These are phyloP conservation scores for Vitis hybrid DNA, from an alignment of 177 flowering plant species.

Conservation along the genomic window DNA sequence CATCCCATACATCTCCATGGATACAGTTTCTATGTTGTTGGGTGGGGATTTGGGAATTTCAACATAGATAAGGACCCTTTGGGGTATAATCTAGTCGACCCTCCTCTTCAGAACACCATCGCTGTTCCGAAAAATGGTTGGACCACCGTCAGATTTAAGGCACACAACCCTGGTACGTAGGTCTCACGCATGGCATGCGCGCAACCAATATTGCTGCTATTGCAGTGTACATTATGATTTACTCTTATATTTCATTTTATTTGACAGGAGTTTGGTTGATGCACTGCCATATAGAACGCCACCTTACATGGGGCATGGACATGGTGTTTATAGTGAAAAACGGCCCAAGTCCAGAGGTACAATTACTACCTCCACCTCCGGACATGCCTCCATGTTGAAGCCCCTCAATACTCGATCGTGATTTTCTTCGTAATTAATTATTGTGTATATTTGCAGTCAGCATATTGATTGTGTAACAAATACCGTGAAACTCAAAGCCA, in stretches of 20 bases:
- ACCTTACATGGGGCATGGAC: conserved; percentile 26
- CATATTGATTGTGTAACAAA: too few species aligned
- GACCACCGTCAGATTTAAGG: conserved; percentile 27
- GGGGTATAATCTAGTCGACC: conserved; percentile 31
- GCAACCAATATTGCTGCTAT: too few species aligned
- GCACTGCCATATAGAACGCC: conserved; percentile 30
- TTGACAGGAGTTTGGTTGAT: conserved; percentile 20
- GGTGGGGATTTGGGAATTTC: conserved; percentile 33
- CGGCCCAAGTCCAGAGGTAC: neutral
- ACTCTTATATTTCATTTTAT: neutral
- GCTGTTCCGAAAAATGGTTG: conserved; percentile 27
- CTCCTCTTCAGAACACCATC: conserved; percentile 19
- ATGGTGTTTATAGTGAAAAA: conserved; percentile 18
- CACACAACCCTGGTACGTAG: conserved; percentile 24
- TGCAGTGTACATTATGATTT: too few species aligned
- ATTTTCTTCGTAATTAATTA: too few species aligned
- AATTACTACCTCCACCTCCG: conserved; percentile 15
- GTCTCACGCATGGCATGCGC: neutral
- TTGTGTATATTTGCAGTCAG: too few species aligned
- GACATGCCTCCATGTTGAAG: conserved; percentile 25
- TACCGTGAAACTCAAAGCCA: too few species aligned
- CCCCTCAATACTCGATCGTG: too few species aligned
- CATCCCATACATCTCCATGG: conserved; percentile 47
- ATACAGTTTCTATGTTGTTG: conserved; percentile 34
- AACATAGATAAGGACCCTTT: conserved; percentile 17